Percentiles rank a stretch among this genome's conserved stretches.
phyloP scores from a whole-genome alignment of 129 eudicot species.

The Artemisia argyi region DNA sequence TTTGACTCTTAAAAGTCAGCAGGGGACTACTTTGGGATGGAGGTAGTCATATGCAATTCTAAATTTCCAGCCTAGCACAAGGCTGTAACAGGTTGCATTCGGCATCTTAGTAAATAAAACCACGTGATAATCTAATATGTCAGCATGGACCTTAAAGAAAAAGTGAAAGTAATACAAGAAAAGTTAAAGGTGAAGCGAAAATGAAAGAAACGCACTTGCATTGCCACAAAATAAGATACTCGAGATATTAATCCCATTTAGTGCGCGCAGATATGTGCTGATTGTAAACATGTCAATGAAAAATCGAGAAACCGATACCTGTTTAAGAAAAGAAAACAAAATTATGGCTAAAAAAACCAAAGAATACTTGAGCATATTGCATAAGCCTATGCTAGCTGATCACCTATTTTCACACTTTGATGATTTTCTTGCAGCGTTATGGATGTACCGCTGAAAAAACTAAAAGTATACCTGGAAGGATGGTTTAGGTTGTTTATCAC shows the following conservation, averaged over 20 bases:
- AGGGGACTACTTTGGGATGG: slow-evolving; percentile 20
- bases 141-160: slow-evolving; percentile 29
- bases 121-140: slow-evolving; percentile 22
- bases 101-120: slow-evolving; percentile 17
- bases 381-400: too few relatives aligned
- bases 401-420: too few relatives aligned
- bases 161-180: slow-evolving; percentile 32
- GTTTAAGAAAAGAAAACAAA: too few relatives aligned
- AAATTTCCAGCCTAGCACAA: slow-evolving; percentile 16
- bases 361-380: too few relatives aligned
- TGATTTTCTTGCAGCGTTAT: too few relatives aligned
- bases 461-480: too few relatives aligned
- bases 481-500: too few relatives aligned
- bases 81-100: slow-evolving; percentile 13
- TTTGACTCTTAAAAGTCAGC: slow-evolving; percentile 2
- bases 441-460: too few relatives aligned
- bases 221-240: slow-evolving; percentile 5
- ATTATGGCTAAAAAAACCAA: too few relatives aligned
- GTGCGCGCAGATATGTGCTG: slow-evolving; percentile 11
- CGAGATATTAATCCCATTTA: background rate
- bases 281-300: background rate
- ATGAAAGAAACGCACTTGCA: slow-evolving; percentile 35
- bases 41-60: slow-evolving; percentile 9
- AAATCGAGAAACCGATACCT: background rate
- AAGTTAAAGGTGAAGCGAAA: slow-evolving; percentile 31